Evolutionary conservation across 306 rosid species (phyloP).

Genomic region (Carpinus fangiana): DNA sequence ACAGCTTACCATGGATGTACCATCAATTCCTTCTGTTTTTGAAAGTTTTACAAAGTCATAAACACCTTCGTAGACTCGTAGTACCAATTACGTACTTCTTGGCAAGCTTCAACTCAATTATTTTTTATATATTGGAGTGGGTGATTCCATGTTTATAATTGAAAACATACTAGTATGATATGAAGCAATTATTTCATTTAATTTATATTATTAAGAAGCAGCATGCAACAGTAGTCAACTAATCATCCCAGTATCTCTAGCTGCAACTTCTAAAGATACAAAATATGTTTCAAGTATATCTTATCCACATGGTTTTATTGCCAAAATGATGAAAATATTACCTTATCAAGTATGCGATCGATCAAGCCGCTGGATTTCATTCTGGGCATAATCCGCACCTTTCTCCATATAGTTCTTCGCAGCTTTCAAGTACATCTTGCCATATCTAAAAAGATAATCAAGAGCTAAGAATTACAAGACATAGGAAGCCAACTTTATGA

Average conservation of each 20-base stretch:
- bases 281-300: neutral
- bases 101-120: no score
- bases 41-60: neutral
- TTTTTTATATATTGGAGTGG: no score
- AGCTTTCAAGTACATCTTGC: slow-evolving; percentile 70
- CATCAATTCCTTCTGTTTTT: neutral
- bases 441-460: slow-evolving; percentile 44
- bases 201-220: neutral
- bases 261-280: neutral
- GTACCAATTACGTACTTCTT: no score
- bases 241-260: neutral
- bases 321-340: slow-evolving; percentile 4
- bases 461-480: neutral
- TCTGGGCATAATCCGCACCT: slow-evolving; percentile 72
- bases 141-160: no score
- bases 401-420: slow-evolving; percentile 67
- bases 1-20: neutral
- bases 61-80: neutral
- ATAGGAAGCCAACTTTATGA: slow-evolving; percentile 13
- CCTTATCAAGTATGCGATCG: slow-evolving; percentile 86
- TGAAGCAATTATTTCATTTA: neutral
- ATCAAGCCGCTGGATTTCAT: slow-evolving; percentile 73
- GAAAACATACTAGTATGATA: no score
- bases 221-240: neutral
- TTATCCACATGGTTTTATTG: no score